Conservation (phyloP, 768 basidiomycete genomes). For the Suillus discolor region DNA sequence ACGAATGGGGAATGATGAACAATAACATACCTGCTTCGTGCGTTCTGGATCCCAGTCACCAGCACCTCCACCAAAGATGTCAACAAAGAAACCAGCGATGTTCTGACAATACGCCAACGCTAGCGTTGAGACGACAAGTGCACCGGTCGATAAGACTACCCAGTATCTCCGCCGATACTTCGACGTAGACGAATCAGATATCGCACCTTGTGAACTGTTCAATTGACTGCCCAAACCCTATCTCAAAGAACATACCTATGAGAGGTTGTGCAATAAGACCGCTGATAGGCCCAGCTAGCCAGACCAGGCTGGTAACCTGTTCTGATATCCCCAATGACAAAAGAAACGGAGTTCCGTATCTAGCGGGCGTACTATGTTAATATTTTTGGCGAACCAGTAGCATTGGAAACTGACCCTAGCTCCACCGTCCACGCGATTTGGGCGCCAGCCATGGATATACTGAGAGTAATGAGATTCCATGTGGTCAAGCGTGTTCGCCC, state of each 20-base stretch:
- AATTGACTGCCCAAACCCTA: constrained; percentile 9
- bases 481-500: constrained; percentile 38
- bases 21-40: constrained; percentile 52
- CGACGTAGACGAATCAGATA: constrained; percentile 92
- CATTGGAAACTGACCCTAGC: constrained; percentile 64
- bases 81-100: constrained; percentile 73
- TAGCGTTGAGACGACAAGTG: constrained; percentile 77
- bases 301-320: constrained; percentile 90
- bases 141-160: constrained; percentile 85
- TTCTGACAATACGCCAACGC: constrained; percentile 82
- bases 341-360: constrained; percentile 95
- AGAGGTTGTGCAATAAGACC: constrained; percentile 96
- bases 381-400: neutral
- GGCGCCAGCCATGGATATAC: constrained; percentile 91
- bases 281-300: constrained; percentile 94
- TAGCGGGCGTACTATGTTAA: constrained; percentile 30
- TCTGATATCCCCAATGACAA: constrained; percentile 81
- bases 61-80: constrained; percentile 69
- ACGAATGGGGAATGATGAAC: neutral
- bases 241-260: constrained; percentile 64
- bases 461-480: constrained; percentile 80
- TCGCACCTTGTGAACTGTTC: constrained; percentile 61
- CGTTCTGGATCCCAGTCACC: constrained; percentile 89
- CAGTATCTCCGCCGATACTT: constrained; percentile 91
- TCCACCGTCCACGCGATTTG: constrained; percentile 97